Evolutionary conservation across 2,329 filamentous ascomycete species (phyloP).

Genomic region (Drechslera avenae): DNA sequence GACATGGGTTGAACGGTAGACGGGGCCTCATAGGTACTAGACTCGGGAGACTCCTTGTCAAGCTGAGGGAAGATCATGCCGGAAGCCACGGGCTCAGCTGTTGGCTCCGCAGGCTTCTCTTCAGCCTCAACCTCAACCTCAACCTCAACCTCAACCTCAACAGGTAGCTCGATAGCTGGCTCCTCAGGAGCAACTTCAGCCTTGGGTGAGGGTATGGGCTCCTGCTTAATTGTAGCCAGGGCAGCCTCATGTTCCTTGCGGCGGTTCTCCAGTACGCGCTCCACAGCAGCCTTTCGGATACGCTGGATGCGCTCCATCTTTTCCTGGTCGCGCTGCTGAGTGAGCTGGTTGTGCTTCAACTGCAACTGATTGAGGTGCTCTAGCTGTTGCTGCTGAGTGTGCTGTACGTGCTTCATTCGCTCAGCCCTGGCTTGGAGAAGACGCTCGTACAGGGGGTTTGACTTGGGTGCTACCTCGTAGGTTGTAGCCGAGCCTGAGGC

Average conservation of each 20-base stretch:
- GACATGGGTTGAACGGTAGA: conserved; percentile 37
- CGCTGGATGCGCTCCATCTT: conserved; percentile 38
- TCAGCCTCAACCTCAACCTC: conserved; percentile 36
- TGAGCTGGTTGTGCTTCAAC: conserved; percentile 27
- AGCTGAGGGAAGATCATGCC: conserved; percentile 97
- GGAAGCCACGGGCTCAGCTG: conserved; percentile 34
- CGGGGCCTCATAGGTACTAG: conserved; percentile 74
- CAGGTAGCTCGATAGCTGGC: conserved; percentile 37
- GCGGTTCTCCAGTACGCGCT: conserved; percentile 39
- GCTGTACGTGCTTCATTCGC: conserved; percentile 26
- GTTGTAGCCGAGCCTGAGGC: conserved; percentile 18
- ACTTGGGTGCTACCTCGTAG: conserved; percentile 18
- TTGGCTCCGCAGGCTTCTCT: conserved; percentile 30
- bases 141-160: conserved; percentile 28
- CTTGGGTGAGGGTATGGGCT: conserved; percentile 37
- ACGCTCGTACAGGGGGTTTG: conserved; percentile 28
- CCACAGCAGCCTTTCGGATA: conserved; percentile 45
- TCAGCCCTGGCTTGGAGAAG: conserved; percentile 34
- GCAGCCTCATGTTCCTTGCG: conserved; percentile 44
- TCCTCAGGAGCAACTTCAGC: conserved; percentile 18
- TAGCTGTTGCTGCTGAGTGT: conserved; percentile 26
- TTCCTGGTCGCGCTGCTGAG: conserved; percentile 30
- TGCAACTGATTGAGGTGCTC: conserved; percentile 11
- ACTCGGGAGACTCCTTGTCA: conserved; percentile 86
- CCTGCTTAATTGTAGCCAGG: conserved; percentile 25